Conservation (phyloP, 352 stramenopile genomes). For the Phytophthora sojae region DNA sequence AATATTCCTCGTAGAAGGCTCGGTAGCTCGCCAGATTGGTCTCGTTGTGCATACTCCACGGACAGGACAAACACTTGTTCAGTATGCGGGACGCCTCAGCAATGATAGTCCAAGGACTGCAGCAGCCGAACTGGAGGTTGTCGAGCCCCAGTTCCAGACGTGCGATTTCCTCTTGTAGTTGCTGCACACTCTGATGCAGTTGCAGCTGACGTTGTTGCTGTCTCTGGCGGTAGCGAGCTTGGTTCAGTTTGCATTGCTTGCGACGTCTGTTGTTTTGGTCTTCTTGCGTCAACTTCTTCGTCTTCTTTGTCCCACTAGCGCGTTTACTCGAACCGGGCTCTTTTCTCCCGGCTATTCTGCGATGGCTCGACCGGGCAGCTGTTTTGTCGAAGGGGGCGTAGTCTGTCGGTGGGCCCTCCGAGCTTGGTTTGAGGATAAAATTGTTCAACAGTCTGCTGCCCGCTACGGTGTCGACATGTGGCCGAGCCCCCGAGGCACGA, state of each 20-base stretch:
- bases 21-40: not conserved
- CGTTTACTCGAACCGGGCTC: too few species aligned
- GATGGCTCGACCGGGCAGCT: too few species aligned
- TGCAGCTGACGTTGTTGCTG: not conserved
- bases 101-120: not conserved
- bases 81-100: not conserved
- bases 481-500: not conserved
- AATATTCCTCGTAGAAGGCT: conserved; percentile 15
- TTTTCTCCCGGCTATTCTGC: too few species aligned
- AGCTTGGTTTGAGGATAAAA: not conserved
- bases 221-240: conserved; percentile 15
- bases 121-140: not conserved
- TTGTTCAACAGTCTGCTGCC: not conserved
- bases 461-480: not conserved
- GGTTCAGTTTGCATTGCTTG: conserved; percentile 5
- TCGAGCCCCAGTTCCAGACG: not conserved
- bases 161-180: not conserved
- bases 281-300: not conserved
- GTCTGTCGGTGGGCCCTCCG: too few species aligned
- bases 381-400: not conserved
- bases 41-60: too few species aligned
- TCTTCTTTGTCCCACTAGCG: not conserved
- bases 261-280: not conserved
- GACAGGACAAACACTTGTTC: not conserved
- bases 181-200: not conserved